These are phyloP conservation scores for Phyllosticta citrichinensis DNA, from an alignment of 2,329 filamentous ascomycete species.

Conservation along the genomic window DNA sequence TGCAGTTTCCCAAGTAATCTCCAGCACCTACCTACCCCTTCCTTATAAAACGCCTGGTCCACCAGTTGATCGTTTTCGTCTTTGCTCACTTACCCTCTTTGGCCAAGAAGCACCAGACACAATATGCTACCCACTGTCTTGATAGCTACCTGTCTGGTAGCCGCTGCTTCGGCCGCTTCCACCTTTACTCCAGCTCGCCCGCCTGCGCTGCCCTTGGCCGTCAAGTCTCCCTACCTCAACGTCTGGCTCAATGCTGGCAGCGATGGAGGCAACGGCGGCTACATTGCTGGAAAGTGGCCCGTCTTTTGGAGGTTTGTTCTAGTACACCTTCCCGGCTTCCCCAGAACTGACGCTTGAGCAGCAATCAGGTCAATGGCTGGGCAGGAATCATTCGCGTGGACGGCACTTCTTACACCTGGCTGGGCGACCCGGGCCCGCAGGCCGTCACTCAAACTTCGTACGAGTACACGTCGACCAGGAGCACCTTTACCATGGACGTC, in stretches of 20 bases:
- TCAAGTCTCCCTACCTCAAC: conserved; percentile 65
- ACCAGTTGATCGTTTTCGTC: background rate
- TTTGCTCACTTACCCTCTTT: conserved; percentile 6
- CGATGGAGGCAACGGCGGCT: conserved; percentile 53
- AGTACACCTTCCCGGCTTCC: background rate
- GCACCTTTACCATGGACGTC: conserved; percentile 58
- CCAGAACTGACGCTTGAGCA: conserved; percentile 10
- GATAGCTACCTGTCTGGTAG: conserved; percentile 3
- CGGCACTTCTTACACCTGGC: conserved; percentile 53
- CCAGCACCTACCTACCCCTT: background rate
- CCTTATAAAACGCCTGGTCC: conserved; percentile 4
- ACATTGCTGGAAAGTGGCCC: conserved; percentile 60
- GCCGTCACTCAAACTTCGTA: conserved; percentile 49
- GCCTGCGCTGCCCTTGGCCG: conserved; percentile 61
- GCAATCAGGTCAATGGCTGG: conserved; percentile 53
- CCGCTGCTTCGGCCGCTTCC: conserved; percentile 38
- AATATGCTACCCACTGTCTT: conserved; percentile 4
- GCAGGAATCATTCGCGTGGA: conserved; percentile 61
- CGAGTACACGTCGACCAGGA: conserved; percentile 63
- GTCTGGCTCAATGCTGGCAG: conserved; percentile 51
- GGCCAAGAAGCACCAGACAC: conserved; percentile 4
- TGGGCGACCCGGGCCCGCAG: conserved; percentile 47
- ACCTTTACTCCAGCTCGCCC: conserved; percentile 55
- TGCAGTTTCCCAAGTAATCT: conserved; percentile 8
- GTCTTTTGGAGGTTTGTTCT: conserved; percentile 51